Evolutionary conservation across 768 basidiomycete genomes (phyloP).

Genomic region (Podaxis sp.): DNA sequence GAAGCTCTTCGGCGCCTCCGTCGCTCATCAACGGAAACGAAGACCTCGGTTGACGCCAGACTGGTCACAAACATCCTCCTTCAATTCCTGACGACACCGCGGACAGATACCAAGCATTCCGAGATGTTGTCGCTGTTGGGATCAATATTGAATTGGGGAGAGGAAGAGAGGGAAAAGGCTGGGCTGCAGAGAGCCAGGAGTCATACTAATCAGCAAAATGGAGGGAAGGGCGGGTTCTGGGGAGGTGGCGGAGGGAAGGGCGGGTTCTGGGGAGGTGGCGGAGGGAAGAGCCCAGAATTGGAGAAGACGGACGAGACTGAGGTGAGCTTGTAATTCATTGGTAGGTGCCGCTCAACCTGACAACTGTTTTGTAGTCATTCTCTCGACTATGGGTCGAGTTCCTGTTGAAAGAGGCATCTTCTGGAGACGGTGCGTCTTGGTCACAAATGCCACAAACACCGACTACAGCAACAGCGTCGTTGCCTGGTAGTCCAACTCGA

Average conservation of each 20-base stretch:
- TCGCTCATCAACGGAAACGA: constrained; percentile 82
- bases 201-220: constrained; percentile 18
- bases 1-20: constrained; percentile 95
- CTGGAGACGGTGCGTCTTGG: constrained; percentile 31
- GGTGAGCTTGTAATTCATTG: constrained; percentile 38
- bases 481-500: constrained; percentile 33
- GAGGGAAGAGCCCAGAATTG: constrained; percentile 50
- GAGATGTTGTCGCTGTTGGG: constrained; percentile 92
- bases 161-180: constrained; percentile 88
- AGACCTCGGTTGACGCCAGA: constrained; percentile 75
- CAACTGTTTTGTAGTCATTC: constrained; percentile 66
- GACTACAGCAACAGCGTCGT: constrained; percentile 30
- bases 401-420: constrained; percentile 84
- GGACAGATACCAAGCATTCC: constrained; percentile 92
- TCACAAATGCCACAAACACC: constrained; percentile 21
- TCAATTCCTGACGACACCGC: constrained; percentile 85
- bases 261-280: too few species aligned
- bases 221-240: constrained; percentile 37
- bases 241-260: constrained; percentile 26
- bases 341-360: constrained; percentile 1
- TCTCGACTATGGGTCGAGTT: constrained; percentile 98
- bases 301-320: constrained; percentile 86
- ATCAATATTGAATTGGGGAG: constrained; percentile 91
- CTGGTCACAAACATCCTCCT: constrained; percentile 94
- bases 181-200: constrained; percentile 65